phyloP scores from a whole-genome alignment of 2,329 filamentous ascomycete genomes.

The Nemania abortiva region DNA sequence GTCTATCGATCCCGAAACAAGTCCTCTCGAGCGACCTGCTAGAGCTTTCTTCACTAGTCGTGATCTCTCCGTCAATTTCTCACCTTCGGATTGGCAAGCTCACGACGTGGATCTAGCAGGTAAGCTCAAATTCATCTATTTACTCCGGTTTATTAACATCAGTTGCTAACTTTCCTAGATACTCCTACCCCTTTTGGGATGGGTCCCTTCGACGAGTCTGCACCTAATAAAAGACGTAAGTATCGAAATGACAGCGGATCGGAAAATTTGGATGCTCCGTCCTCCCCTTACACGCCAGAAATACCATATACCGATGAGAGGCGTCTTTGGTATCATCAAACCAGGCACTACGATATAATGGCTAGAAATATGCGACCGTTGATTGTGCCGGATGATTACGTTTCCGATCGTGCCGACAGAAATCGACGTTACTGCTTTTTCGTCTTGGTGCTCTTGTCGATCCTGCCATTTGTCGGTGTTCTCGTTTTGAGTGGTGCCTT shows the following conservation, averaged over 20 bases:
- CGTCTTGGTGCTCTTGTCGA: conserved; percentile 54
- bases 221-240: not conserved
- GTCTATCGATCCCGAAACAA: conserved; percentile 19
- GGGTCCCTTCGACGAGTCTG: not conserved
- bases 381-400: conserved; percentile 34
- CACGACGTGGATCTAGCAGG: not conserved
- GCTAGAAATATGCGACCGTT: conserved; percentile 13
- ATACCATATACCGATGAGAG: no score
- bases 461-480: conserved; percentile 63
- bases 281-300: not conserved
- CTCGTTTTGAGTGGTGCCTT: conserved; percentile 60
- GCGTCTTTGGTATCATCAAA: not conserved
- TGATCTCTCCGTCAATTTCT: conserved; percentile 34
- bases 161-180: conserved; percentile 14
- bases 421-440: conserved; percentile 56
- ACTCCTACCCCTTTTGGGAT: conserved; percentile 13
- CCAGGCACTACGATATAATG: not conserved
- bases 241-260: not conserved
- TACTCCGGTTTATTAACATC: not conserved
- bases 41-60: conserved; percentile 23
- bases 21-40: conserved; percentile 28
- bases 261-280: not conserved
- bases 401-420: conserved; percentile 46
- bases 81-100: not conserved
- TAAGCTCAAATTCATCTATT: conserved; percentile 13